Evolutionary conservation across 1,284 basidiomycete species (phyloP), one percentile per base, ranked within the genome.

Genomic region (Leccinum subfulvum): DNA sequence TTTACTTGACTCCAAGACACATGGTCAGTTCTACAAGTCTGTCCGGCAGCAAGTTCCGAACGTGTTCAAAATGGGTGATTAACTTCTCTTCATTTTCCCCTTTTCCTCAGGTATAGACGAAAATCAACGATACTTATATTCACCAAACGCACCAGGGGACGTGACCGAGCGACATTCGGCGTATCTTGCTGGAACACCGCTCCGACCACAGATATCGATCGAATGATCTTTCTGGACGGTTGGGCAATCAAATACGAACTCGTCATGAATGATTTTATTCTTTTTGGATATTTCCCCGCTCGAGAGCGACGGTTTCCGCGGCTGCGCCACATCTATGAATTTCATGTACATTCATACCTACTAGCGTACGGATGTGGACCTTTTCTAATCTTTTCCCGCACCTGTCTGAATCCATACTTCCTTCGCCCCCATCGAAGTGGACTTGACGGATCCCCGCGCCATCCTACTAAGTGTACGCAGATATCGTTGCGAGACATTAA

Each of bases 1-100:
- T 30, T 77, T 93, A 30, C 77, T 80, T 54, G 76, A 80, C 26
- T 88, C 90, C 58, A 93, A 93, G 80, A 80, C 84, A 65, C 83
- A 87, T 69, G 85, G 91, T 92, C 78, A 84, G 89, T 82, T 73
- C 21, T 77, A 78, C 71, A 70, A 63, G 63, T 77, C 73, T 70
- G 71, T 78, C 60, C 67, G 67, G 66, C 71, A 70, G 63, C 72
- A 71, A 65, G 62, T 57, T 59, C 26, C 57, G 59, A 59, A 70
- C 3, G 62, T 65, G 53, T 63, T 73, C 37, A 71, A 75, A 65
- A 71, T 69, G 66, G 73, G 76, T 78, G 73, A 77, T 78, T 73
- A 73, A 75, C 65, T 65, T 60, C 65, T 51, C 52, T 65, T 49
- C 18, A 13, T 21, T 49, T 13, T 18, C 39, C 18, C n/a, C 18